Conservation (phyloP, 164 flowering plant genomes). For the Magnolia changhungtana region DNA sequence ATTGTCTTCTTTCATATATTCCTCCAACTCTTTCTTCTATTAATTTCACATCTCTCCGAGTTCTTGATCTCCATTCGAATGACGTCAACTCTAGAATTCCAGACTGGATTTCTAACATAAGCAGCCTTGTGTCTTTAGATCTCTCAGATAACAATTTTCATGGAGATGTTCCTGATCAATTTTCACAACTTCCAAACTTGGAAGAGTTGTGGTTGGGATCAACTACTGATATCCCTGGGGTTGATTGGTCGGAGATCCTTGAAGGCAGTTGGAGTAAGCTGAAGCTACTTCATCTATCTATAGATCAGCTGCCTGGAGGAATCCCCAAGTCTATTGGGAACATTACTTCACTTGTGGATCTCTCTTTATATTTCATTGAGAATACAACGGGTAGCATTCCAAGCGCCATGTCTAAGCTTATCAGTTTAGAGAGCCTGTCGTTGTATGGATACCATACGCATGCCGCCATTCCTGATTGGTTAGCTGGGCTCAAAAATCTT, state of each 20-base stretch:
- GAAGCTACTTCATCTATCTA: not conserved
- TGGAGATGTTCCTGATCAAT: not conserved
- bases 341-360: not conserved
- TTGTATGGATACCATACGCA: not conserved
- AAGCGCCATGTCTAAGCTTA: not conserved
- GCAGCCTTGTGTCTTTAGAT: not conserved
- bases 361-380: not conserved
- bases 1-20: not conserved
- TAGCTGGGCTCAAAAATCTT: not conserved
- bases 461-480: not conserved
- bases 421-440: not conserved
- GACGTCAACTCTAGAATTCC: not conserved
- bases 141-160: not conserved
- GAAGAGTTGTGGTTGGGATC: not conserved
- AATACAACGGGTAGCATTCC: not conserved
- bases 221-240: not conserved
- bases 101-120: constrained; percentile 8
- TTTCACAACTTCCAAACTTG: constrained; percentile 3
- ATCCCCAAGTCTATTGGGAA: constrained; percentile 18
- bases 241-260: not conserved
- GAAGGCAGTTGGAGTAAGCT: constrained; percentile 1
- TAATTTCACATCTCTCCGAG: constrained; percentile 18
- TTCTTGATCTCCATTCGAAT: constrained; percentile 8
- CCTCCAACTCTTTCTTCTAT: not conserved
- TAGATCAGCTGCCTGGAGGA: constrained; percentile 15